Percentiles rank a stretch among this genome's conserved stretches.
Conservation (phyloP, 1,284 basidiomycete species). For the Agaricales sp. region DNA sequence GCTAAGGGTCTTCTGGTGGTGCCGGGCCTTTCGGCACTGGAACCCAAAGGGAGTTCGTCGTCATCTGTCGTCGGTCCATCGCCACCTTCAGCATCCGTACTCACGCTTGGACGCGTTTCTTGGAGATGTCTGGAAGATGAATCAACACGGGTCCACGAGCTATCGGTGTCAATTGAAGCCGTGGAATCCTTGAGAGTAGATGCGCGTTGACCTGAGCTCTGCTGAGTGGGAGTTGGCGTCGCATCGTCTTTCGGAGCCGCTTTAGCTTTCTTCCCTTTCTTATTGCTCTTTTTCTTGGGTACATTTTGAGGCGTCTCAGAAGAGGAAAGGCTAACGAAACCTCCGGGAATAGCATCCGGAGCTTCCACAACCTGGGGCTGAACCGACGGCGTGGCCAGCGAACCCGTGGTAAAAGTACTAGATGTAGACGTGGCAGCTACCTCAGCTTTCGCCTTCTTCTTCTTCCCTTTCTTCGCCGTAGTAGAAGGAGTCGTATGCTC, state of each 20-base stretch:
- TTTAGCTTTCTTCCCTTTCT: constrained; percentile 25
- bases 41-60: constrained; percentile 12
- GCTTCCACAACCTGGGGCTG: neutral
- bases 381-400: neutral
- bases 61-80: constrained; percentile 21
- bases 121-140: constrained; percentile 9
- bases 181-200: constrained; percentile 11
- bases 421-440: neutral
- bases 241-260: constrained; percentile 7
- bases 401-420: neutral
- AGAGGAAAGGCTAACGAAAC: constrained; percentile 1
- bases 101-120: constrained; percentile 10
- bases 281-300: constrained; percentile 28
- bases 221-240: constrained; percentile 1
- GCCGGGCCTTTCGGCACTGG: constrained; percentile 12
- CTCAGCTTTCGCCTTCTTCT: neutral
- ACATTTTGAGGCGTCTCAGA: constrained; percentile 9
- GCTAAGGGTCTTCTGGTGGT: constrained; percentile 35
- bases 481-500: neutral
- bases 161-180: constrained; percentile 25
- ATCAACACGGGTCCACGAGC: constrained; percentile 42
- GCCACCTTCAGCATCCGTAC: constrained; percentile 4
- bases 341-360: constrained; percentile 2
- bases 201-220: constrained; percentile 4
- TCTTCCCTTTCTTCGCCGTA: neutral